Evolutionary conservation across 345 rosid genomes (phyloP), one percentile per base, ranked within the genome.

Genomic region (Brassica carinata): DNA sequence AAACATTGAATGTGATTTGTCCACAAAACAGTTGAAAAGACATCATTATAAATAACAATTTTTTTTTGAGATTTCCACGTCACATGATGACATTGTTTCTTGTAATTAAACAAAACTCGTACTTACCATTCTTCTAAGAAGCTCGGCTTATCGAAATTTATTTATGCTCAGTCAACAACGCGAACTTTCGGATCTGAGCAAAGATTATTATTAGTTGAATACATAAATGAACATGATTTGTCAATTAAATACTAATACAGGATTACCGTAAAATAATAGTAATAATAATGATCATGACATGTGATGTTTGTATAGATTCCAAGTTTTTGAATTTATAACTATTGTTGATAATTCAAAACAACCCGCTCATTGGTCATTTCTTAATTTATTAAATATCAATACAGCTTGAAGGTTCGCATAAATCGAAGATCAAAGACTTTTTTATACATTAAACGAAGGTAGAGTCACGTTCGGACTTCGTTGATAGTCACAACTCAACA

Each of bases 401-500:
- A 68, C 70, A 48, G 23, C 40, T 67, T 67, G 78, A 74, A 74
- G 75, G 71, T 68, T 63, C 71, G 27, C 67, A 63, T 63, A 51
- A 48, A 62, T 34, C 65, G 75, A 69, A 74, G 75, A 53, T 29
- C 62, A 53, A 63, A 53, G 62, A 69, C 79, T 69, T 69, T 27
- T 27, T 75, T 5, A 38, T 53, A 5, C 19, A 69, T 75, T 75
- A 51, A 69, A 69, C 53, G 51, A 69, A 80, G 13, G 8, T 80
- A 15, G 17, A 69, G 67, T 80, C 79, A 69, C 83, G 83, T 64
- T 75, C 27, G 67, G 15, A 64, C 23, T 69, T 69, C 61, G 76
- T 74, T 64, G 79, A 80, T 80, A 8, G 62, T 29, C 62, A 75
- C 83, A 80, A 63, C 72, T 53, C 65, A 53, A 75, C 73, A 79